Conservation (phyloP, 306 rosid species). For the Lithocarpus polystachyus region DNA sequence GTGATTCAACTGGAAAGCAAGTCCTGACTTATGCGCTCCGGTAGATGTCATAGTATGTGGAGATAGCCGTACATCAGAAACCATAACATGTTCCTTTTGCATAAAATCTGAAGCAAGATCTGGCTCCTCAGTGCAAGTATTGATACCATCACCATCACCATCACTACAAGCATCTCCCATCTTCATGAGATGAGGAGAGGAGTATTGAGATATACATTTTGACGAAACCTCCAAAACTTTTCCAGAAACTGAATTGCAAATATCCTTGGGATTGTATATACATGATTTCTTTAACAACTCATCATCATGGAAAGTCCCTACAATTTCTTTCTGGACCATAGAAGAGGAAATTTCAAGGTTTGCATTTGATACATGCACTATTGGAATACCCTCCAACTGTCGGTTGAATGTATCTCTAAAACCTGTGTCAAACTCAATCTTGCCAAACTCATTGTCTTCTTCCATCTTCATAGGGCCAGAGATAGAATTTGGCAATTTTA, state of each 20-base stretch:
- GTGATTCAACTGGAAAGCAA: constrained; percentile 31
- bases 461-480: constrained; percentile 25
- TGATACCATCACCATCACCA: constrained; percentile 20
- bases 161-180: constrained; percentile 20
- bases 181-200: constrained; percentile 20
- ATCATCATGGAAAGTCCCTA: constrained; percentile 26
- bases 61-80: constrained; percentile 21
- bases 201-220: constrained; percentile 4
- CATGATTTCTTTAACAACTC: constrained; percentile 29
- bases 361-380: constrained; percentile 17
- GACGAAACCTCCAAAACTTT: constrained; percentile 19
- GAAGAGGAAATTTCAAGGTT: constrained; percentile 33
- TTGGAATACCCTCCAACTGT: constrained; percentile 19
- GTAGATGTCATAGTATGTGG: constrained; percentile 6
- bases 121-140: constrained; percentile 27
- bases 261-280: constrained; percentile 28
- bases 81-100: constrained; percentile 22
- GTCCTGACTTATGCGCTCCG: constrained; percentile 25
- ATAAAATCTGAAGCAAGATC: constrained; percentile 32
- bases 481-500: constrained; percentile 24
- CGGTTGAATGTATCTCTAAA: constrained; percentile 23
- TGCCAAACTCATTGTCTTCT: constrained; percentile 29
- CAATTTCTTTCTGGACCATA: constrained; percentile 24
- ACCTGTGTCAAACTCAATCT: constrained; percentile 23
- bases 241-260: constrained; percentile 10